phyloP scores from a whole-genome alignment of 2,329 filamentous ascomycete species.

The Beauveria brongniartii region DNA sequence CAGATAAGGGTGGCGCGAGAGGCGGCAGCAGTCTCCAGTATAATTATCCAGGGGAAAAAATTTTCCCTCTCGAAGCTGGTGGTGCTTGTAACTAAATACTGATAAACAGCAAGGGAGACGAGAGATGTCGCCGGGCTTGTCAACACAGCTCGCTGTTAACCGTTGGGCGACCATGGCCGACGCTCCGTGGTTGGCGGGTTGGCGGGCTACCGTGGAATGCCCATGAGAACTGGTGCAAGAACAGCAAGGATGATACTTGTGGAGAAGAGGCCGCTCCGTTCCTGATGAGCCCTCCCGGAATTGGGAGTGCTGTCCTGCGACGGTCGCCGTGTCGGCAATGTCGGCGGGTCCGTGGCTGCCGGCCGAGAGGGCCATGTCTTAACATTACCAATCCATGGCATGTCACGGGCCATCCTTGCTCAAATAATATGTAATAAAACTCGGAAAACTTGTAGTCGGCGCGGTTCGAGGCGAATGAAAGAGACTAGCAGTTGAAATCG shows the following conservation, averaged over 20 bases:
- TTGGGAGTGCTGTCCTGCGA: background rate
- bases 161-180: too few relatives aligned
- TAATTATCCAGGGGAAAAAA: background rate
- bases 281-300: background rate
- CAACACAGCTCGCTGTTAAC: too few relatives aligned
- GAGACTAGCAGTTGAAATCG: background rate
- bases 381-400: background rate
- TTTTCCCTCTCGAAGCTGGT: background rate
- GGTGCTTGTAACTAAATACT: background rate
- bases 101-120: too few relatives aligned
- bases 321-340: background rate
- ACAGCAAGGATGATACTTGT: too few relatives aligned
- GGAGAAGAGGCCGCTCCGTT: too few relatives aligned
- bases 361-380: conserved; percentile 1
- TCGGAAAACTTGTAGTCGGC: too few relatives aligned
- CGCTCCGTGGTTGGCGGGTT: too few relatives aligned
- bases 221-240: background rate
- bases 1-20: background rate
- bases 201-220: background rate
- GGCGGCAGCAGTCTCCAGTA: background rate
- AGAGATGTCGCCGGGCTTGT: too few relatives aligned
- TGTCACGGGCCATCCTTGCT: background rate
- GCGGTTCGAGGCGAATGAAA: too few relatives aligned
- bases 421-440: background rate
- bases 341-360: background rate